Evolutionary conservation across 345 rosid genomes (phyloP).

Genomic region (Salix suchowensis): DNA sequence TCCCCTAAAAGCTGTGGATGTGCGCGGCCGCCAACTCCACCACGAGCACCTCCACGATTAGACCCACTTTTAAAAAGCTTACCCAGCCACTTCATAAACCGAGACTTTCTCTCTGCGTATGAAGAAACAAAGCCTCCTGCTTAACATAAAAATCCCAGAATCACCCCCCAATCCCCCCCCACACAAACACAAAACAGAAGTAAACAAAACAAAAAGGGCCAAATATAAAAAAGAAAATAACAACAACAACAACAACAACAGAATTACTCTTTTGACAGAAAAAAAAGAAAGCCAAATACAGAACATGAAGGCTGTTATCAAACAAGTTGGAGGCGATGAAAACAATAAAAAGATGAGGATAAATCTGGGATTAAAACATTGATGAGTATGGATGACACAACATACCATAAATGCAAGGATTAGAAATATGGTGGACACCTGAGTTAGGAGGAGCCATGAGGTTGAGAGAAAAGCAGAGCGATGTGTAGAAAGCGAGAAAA

Average conservation of each 20-base stretch:
- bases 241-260: too few relatives aligned
- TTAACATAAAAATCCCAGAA: constrained; percentile 24
- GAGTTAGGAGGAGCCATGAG: constrained; percentile 58
- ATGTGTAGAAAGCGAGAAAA: constrained; percentile 4
- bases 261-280: too few relatives aligned
- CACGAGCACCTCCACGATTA: constrained; percentile 23
- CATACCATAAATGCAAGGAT: constrained; percentile 79
- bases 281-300: too few relatives aligned
- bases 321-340: neutral
- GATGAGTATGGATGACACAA: neutral
- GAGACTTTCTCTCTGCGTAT: constrained; percentile 68
- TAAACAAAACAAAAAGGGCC: neutral
- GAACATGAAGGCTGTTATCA: neutral
- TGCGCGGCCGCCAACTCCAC: constrained; percentile 12
- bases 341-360: neutral
- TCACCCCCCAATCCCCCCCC: neutral
- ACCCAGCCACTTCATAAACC: constrained; percentile 88
- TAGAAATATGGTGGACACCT: constrained; percentile 56
- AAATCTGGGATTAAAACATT: neutral
- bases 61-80: constrained; percentile 69
- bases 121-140: constrained; percentile 76
- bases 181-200: neutral
- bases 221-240: neutral
- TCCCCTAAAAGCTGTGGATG: constrained; percentile 72
- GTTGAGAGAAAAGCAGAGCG: neutral